These are phyloP conservation scores for Jaltomata sinuosa DNA, from an alignment of 257 asterid species.

Conservation along the genomic window DNA sequence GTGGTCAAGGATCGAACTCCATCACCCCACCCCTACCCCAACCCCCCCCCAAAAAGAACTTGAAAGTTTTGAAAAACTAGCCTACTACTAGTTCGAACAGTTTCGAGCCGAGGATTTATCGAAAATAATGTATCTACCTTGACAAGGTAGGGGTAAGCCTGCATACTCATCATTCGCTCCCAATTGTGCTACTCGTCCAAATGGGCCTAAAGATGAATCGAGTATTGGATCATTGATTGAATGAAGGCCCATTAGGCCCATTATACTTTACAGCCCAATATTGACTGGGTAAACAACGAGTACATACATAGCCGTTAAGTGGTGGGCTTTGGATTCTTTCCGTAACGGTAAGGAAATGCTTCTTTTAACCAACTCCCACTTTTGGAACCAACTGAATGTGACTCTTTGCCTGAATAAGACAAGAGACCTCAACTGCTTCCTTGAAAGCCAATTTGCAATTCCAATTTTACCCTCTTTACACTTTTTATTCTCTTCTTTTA, in stretches of 20 bases:
- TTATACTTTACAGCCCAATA: neutral
- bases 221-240: neutral
- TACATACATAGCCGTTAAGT: conserved; percentile 42
- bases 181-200: too few species aligned
- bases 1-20: too few species aligned
- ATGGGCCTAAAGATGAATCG: too few species aligned
- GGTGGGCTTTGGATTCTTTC: conserved; percentile 45
- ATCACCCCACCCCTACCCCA: too few species aligned
- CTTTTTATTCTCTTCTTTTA: neutral
- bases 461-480: conserved; percentile 10
- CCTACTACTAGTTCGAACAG: too few species aligned
- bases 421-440: conserved; percentile 14
- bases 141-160: too few species aligned
- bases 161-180: too few species aligned
- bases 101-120: too few species aligned
- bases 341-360: conserved; percentile 40
- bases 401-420: conserved; percentile 29
- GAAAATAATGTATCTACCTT: too few species aligned
- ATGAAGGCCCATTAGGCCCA: neutral
- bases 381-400: conserved; percentile 29
- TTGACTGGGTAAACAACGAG: conserved; percentile 10
- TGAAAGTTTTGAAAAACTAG: too few species aligned
- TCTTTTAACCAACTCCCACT: conserved; percentile 16
- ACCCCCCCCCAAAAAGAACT: too few species aligned
- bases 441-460: neutral